Conservation (phyloP, 2,329 filamentous ascomycete genomes). For the Ciborinia camelliae region DNA sequence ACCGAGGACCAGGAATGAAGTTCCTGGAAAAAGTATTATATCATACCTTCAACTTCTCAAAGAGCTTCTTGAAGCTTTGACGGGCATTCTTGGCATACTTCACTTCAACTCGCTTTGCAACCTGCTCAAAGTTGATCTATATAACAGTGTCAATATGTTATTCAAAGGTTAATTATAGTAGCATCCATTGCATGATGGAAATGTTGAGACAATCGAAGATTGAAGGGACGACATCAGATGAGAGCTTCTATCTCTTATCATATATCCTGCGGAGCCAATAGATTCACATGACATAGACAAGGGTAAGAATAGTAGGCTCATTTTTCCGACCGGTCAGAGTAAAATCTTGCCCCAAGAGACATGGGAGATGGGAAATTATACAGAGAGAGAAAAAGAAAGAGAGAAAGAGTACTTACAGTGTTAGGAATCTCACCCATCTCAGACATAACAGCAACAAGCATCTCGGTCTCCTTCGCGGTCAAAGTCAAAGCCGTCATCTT, state of each 20-base stretch:
- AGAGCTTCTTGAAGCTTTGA: conserved; percentile 25
- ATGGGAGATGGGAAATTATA: no score
- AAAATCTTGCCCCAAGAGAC: background rate
- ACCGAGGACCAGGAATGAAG: no score
- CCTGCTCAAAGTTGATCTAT: conserved; percentile 42
- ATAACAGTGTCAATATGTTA: background rate
- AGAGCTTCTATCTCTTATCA: background rate
- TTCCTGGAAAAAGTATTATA: background rate
- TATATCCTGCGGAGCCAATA: background rate
- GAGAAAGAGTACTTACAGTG: background rate
- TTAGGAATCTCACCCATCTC: conserved; percentile 24
- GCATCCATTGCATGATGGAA: background rate
- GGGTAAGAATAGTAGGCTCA: background rate
- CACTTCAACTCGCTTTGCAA: conserved; percentile 40
- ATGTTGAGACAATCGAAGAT: no score
- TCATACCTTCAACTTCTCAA: conserved; percentile 26
- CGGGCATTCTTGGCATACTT: conserved; percentile 43
- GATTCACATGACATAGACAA: background rate
- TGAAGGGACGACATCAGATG: background rate
- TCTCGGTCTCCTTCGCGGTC: conserved; percentile 18
- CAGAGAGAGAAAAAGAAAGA: background rate
- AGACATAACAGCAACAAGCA: conserved; percentile 21
- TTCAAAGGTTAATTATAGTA: background rate
- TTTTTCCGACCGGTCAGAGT: background rate
- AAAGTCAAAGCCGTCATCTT: conserved; percentile 18